These are phyloP conservation scores for Sporothrix inflata DNA, from an alignment of 2,329 filamentous ascomycete species.

Conservation along the genomic window DNA sequence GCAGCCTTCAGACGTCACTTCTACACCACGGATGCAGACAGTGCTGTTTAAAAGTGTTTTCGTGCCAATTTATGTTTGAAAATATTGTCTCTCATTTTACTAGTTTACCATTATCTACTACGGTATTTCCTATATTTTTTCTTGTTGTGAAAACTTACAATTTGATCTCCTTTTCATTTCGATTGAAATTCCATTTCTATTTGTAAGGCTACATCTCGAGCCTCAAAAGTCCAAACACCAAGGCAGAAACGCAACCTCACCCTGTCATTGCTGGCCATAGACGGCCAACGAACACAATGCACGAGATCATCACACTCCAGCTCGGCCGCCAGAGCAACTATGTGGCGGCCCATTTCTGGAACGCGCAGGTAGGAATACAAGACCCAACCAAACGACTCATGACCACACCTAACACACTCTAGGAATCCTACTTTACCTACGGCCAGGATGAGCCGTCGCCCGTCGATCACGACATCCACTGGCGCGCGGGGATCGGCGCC, in stretches of 20 bases:
- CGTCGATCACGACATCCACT: conserved; percentile 85
- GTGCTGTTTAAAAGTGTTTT: background rate
- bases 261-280: background rate
- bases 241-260: too few species aligned
- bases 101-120: background rate
- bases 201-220: background rate
- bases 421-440: conserved; percentile 99
- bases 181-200: background rate
- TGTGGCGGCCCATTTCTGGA: conserved; percentile 96
- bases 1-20: conserved; percentile 8
- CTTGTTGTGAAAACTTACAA: background rate
- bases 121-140: background rate
- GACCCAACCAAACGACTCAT: too few species aligned
- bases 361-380: conserved; percentile 67
- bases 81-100: background rate
- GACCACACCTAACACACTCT: conserved; percentile 12
- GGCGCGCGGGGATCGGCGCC: conserved; percentile 77
- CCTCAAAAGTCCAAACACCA: background rate
- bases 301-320: conserved; percentile 92
- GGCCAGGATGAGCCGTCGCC: conserved; percentile 65
- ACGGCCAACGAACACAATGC: conserved; percentile 60
- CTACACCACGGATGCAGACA: background rate
- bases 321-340: conserved; percentile 93
- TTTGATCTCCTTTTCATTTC: background rate
- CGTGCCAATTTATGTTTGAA: background rate